Percentiles rank a stretch among this genome's conserved stretches.
phyloP scores from a whole-genome alignment of 495 filamentous ascomycete genomes.

The Aspergillus ellipticus region DNA sequence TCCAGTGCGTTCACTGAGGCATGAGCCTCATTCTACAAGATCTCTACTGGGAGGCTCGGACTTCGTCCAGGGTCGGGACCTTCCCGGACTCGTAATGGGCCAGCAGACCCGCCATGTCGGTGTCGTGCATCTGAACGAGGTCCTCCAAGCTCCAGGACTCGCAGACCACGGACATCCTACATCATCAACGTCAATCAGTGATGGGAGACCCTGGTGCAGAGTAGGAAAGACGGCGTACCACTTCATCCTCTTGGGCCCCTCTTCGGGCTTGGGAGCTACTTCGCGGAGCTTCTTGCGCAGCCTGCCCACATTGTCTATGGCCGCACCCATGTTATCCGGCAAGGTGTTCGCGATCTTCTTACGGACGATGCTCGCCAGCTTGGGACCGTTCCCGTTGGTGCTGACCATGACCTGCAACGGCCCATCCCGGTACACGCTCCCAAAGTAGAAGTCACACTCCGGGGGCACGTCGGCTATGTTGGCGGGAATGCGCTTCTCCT shows the following conservation, averaged over 20 bases:
- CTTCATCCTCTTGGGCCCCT: conserved; percentile 87
- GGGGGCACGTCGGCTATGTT: conserved; percentile 97
- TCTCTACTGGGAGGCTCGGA: conserved; percentile 23
- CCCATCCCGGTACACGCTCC: conserved; percentile 88
- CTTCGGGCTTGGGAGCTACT: conserved; percentile 64
- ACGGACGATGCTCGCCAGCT: conserved; percentile 82
- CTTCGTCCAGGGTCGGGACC: conserved; percentile 37
- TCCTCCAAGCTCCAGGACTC: conserved; percentile 84
- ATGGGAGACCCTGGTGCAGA: neutral
- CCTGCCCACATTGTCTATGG: conserved; percentile 77
- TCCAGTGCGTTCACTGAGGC: neutral
- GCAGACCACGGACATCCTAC: conserved; percentile 85
- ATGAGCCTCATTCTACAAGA: neutral
- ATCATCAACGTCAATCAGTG: neutral
- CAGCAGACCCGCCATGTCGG: conserved; percentile 77
- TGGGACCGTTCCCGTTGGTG: conserved; percentile 94
- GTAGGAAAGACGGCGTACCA: conserved; percentile 53
- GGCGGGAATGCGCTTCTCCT: conserved; percentile 74
- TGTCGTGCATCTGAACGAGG: conserved; percentile 75
- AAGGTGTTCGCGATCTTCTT: conserved; percentile 74
- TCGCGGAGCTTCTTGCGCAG: conserved; percentile 74
- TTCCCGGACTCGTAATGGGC: conserved; percentile 57
- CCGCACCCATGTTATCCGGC: conserved; percentile 72
- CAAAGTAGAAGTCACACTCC: conserved; percentile 99
- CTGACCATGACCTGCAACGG: conserved; percentile 97